These are phyloP conservation scores for Bauhinia variegata DNA, from an alignment of 306 rosid species.

Conservation along the genomic window DNA sequence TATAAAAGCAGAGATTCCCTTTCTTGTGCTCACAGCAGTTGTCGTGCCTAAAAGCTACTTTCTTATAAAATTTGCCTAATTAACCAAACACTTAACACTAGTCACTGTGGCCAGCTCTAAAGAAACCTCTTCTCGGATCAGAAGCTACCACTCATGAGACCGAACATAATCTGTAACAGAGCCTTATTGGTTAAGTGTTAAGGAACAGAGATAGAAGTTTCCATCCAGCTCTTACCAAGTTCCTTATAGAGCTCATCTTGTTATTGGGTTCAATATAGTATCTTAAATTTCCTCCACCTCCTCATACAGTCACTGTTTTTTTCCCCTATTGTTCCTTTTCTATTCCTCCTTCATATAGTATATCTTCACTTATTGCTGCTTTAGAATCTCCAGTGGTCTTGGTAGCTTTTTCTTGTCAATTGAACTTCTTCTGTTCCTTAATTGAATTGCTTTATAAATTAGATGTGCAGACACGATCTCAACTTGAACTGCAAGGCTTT, in stretches of 20 bases:
- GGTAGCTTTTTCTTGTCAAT: slow-evolving; percentile 3
- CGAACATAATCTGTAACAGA: slow-evolving; percentile 34
- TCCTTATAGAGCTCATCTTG: slow-evolving; percentile 31
- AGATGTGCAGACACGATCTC: slow-evolving; percentile 3
- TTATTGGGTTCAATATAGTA: slow-evolving; percentile 18
- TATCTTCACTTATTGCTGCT: slow-evolving; percentile 11
- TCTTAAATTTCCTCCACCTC: slow-evolving; percentile 27
- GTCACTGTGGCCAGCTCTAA: slow-evolving; percentile 40
- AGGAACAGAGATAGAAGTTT: slow-evolving; percentile 9
- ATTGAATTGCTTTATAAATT: too few relatives aligned
- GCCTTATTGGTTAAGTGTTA: slow-evolving; percentile 40
- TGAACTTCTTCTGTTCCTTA: neutral
- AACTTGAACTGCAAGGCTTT: slow-evolving; percentile 27
- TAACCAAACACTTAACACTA: slow-evolving; percentile 33
- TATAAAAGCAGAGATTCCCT: slow-evolving; percentile 57
- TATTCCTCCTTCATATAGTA: slow-evolving; percentile 35
- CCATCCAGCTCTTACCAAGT: slow-evolving; percentile 22
- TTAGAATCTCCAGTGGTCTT: neutral
- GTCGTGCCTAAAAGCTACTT: slow-evolving; percentile 48
- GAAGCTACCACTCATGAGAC: neutral
- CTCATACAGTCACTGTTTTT: too few relatives aligned
- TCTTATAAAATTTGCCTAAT: slow-evolving; percentile 20
- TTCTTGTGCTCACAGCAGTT: slow-evolving; percentile 39
- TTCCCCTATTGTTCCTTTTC: slow-evolving; percentile 11
- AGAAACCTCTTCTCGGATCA: neutral